These are phyloP conservation scores for Trametes hirsuta DNA, from an alignment of 1,284 basidiomycete species.

Conservation along the genomic window DNA sequence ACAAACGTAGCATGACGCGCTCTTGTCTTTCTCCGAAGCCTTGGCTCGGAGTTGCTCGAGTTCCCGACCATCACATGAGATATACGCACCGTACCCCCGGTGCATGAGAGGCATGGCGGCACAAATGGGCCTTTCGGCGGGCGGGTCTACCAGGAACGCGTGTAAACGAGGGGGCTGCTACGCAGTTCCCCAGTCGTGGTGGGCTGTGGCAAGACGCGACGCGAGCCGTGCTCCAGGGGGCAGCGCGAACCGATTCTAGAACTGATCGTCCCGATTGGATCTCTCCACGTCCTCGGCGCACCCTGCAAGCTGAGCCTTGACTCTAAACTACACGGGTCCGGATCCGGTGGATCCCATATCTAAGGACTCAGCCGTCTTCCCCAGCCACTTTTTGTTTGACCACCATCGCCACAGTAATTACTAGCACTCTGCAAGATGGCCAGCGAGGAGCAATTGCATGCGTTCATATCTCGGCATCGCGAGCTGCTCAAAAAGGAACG, in stretches of 20 bases:
- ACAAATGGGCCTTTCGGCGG: too few species aligned
- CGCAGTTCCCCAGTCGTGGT: not conserved
- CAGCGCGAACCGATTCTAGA: not conserved
- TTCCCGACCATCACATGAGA: slow-evolving; percentile 25
- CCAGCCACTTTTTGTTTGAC: too few species aligned
- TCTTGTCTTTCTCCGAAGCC: slow-evolving; percentile 19
- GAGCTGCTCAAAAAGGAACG: slow-evolving; percentile 73
- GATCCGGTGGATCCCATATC: too few species aligned
- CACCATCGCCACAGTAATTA: too few species aligned
- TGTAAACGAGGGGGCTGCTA: too few species aligned
- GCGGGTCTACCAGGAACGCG: too few species aligned
- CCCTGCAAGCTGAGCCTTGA: too few species aligned
- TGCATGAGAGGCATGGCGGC: slow-evolving; percentile 12
- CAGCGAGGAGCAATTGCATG: slow-evolving; percentile 47
- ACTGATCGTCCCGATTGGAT: slow-evolving; percentile 12
- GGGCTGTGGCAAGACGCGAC: not conserved
- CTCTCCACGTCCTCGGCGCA: too few species aligned
- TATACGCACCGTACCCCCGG: slow-evolving; percentile 18
- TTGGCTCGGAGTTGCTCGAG: slow-evolving; percentile 19
- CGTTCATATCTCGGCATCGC: slow-evolving; percentile 77
- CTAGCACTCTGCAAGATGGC: slow-evolving; percentile 22
- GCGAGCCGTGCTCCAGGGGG: not conserved
- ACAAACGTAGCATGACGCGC: slow-evolving; percentile 25
- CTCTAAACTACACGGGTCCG: too few species aligned
- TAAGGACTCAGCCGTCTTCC: too few species aligned